A percentile compares a stretch with the other conserved stretches of the same genome.
phyloP scores from a whole-genome alignment of 805 yeast species.

The Wickerhamomyces silvicola region DNA sequence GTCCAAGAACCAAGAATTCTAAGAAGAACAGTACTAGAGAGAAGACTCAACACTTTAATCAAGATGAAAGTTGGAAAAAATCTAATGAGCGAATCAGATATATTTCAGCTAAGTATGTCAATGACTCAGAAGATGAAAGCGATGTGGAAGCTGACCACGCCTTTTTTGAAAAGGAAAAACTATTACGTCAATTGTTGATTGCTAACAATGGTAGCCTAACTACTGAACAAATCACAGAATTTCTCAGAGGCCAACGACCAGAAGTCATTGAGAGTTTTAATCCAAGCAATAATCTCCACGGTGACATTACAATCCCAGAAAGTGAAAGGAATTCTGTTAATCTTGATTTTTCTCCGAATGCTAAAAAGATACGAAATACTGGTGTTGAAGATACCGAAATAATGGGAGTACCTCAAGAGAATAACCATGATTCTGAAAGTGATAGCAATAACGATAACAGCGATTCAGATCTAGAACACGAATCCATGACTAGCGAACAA shows the following conservation, averaged over 20 bases:
- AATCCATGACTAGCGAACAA: too few species aligned
- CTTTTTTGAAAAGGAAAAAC: conserved; percentile 52
- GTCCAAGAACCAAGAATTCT: conserved; percentile 6
- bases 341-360: too few species aligned
- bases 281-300: too few species aligned
- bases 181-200: conserved; percentile 31
- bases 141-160: conserved; percentile 47
- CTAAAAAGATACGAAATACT: too few species aligned
- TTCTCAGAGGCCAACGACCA: conserved; percentile 4
- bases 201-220: conserved; percentile 11
- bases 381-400: too few species aligned
- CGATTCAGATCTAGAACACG: too few species aligned
- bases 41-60: conserved; percentile 3
- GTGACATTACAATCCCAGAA: too few species aligned
- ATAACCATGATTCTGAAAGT: too few species aligned
- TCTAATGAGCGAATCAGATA: conserved; percentile 1
- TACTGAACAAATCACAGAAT: conserved; percentile 9
- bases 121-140: conserved; percentile 57
- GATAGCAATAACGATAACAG: too few species aligned
- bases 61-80: conserved; percentile 7
- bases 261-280: too few species aligned
- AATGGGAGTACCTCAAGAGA: too few species aligned
- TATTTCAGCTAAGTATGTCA: conserved; percentile 48
- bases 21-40: conserved; percentile 8
- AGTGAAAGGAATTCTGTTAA: too few species aligned